A percentile compares a stretch with the other conserved stretches of the same genome.
Conservation (phyloP, 257 asterid species). For the Hygrophila difformis region DNA sequence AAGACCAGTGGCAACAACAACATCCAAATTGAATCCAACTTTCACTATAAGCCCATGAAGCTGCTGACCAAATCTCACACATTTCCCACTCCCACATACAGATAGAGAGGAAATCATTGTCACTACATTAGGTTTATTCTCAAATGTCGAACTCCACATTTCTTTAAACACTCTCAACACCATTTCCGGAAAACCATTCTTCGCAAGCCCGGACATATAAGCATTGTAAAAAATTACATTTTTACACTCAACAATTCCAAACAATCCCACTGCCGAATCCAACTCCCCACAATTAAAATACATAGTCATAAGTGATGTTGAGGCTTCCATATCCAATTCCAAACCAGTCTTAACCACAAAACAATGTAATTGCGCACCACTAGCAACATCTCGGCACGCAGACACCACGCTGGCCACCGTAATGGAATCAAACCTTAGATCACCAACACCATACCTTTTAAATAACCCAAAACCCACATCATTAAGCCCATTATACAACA, state of each 20-base stretch:
- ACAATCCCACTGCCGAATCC: slow-evolving; percentile 47
- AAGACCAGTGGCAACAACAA: slow-evolving; percentile 60
- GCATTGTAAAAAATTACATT: slow-evolving; percentile 69
- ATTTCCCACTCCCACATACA: slow-evolving; percentile 52
- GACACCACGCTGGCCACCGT: slow-evolving; percentile 54
- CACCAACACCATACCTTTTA: slow-evolving; percentile 21
- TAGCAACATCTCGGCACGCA: slow-evolving; percentile 28
- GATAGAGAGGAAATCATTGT: slow-evolving; percentile 57
- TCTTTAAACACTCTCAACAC: slow-evolving; percentile 54
- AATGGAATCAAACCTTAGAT: slow-evolving; percentile 49
- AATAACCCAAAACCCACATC: slow-evolving; percentile 38
- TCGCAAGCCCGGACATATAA: slow-evolving; percentile 59
- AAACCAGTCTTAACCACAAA: slow-evolving; percentile 71
- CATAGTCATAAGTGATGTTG: slow-evolving; percentile 66
- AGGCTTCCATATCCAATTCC: slow-evolving; percentile 44
- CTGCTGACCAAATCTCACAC: slow-evolving; percentile 55
- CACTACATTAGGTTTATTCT: slow-evolving; percentile 40
- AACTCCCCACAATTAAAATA: slow-evolving; percentile 45
- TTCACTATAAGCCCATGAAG: slow-evolving; percentile 54
- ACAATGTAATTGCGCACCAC: slow-evolving; percentile 61
- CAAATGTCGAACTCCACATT: slow-evolving; percentile 36
- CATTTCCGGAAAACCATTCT: slow-evolving; percentile 35
- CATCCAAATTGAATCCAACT: slow-evolving; percentile 24
- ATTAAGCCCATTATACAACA: slow-evolving; percentile 40
- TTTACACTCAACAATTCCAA: slow-evolving; percentile 33